Base-by-base conservation (phyloP, 140 eudicot species). In the Bidens hawaiensis region DNA sequence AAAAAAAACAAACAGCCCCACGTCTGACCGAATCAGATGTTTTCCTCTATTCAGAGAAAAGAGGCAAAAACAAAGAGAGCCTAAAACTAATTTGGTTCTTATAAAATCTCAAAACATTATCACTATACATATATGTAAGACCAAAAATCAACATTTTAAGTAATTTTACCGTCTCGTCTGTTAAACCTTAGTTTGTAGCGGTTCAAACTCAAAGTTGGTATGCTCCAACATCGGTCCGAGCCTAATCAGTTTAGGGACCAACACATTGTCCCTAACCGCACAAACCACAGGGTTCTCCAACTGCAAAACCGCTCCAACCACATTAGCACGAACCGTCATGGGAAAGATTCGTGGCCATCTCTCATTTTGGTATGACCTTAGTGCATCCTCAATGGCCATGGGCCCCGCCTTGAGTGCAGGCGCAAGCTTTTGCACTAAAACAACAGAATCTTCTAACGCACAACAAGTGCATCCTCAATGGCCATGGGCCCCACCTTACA, bases 391-490 rank as follows among this genome's bases (percentile, higher is more conserved):
- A 41, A 93, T 78, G 4, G 81, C 70, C 4, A 25, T 23, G 10
- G 84, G 69, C 38, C 83, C 83, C 0, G 59, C 59, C 64, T 78
- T 73, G 36, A 93, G 80, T 6, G 90, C 84, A 5, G 78, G 71
- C 5, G 64, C 81, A 1, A 93, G 85, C 66, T 82, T 88, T 65
- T 67, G 70, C 16, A 82, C 80, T 56, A 93, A 58, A 51, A 93
- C 89, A 5, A 93, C 75, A 16, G 96, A 82, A 79, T 88, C 99
- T 73, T 93, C 99, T 33, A 88, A 70, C 8, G 99, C 96, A 71
- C 95, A 88, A 49, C 96, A 93, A 13, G 86, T 17, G 99, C 99
- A 70, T 93, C 99, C 17, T 96, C 99, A 25, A 80, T n/a, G n/a
- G n/a, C n/a, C n/a, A n/a, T 17, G 93, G 89, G 72, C 95, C 98